These are phyloP conservation scores for Linderina pennispora DNA, from an alignment of 192 early-diverging fungal genomes.

Conservation along the genomic window DNA sequence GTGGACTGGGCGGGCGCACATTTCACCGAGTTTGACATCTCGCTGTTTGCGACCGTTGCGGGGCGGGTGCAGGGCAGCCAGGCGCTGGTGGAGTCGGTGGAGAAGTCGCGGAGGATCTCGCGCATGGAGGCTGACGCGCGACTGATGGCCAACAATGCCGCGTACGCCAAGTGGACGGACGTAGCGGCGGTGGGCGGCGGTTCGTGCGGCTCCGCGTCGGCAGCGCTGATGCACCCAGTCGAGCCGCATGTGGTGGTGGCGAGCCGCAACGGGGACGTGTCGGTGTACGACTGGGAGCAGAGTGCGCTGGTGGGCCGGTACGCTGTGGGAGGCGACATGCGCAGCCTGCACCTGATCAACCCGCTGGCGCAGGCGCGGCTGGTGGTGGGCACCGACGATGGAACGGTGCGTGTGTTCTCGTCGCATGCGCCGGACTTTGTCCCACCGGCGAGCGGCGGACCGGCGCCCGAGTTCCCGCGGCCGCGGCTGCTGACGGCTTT, in stretches of 20 bases:
- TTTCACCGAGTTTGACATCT: slow-evolving; percentile 44
- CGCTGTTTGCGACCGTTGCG: slow-evolving; percentile 39
- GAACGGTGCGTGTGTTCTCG: slow-evolving; percentile 40
- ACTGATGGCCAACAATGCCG: slow-evolving; percentile 11
- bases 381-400: slow-evolving; percentile 48
- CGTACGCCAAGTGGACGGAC: slow-evolving; percentile 23
- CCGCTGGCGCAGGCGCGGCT: slow-evolving; percentile 83
- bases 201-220: slow-evolving; percentile 4
- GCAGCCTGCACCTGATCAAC: slow-evolving; percentile 81
- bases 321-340: slow-evolving; percentile 42
- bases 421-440: slow-evolving; percentile 39
- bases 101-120: slow-evolving; percentile 23
- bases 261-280: slow-evolving; percentile 56
- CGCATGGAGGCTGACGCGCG: slow-evolving; percentile 28
- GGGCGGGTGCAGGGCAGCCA: slow-evolving; percentile 37
- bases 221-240: slow-evolving; percentile 69
- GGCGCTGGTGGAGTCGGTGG: slow-evolving; percentile 36
- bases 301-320: slow-evolving; percentile 33
- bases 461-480: slow-evolving; percentile 21
- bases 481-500: slow-evolving; percentile 39
- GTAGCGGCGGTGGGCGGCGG: slow-evolving; percentile 24
- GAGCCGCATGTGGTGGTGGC: slow-evolving; percentile 80
- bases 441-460: slow-evolving; percentile 8
- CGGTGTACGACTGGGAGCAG: slow-evolving; percentile 43
- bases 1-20: slow-evolving; percentile 46